A percentile compares a stretch with the other conserved stretches of the same genome.
Evolutionary conservation across 345 rosid species (phyloP).

Genomic region (Jatropha curcas): DNA sequence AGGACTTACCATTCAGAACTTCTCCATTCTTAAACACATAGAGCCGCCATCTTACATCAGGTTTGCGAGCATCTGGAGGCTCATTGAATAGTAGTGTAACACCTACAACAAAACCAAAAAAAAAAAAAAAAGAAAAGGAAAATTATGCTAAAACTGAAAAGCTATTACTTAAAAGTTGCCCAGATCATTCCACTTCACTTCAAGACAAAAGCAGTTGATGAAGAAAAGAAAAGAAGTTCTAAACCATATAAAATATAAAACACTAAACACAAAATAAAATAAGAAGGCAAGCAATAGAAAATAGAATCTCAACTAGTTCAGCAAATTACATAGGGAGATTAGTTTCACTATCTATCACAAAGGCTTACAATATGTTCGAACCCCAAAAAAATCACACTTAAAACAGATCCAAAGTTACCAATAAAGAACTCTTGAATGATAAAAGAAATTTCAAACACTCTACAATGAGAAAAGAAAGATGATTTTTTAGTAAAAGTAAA

Average conservation of each 20-base stretch:
- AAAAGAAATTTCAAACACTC: not conserved
- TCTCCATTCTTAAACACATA: conserved; percentile 91
- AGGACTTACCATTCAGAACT: conserved; percentile 66
- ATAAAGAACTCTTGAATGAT: not conserved
- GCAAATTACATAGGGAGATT: not conserved
- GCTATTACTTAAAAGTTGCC: not conserved
- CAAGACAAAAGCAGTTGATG: not conserved
- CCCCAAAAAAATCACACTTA: not conserved
- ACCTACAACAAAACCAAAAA: conserved; percentile 40
- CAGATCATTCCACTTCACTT: not conserved
- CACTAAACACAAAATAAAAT: conserved; percentile 1
- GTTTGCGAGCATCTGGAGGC: conserved; percentile 93
- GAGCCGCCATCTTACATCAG: conserved; percentile 82
- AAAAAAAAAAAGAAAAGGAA: not conserved
- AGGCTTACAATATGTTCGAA: not conserved
- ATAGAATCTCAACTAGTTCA: not conserved
- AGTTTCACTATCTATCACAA: conserved; percentile 5
- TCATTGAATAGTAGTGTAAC: conserved; percentile 81
- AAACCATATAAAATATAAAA: not conserved
- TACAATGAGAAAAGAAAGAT: not conserved
- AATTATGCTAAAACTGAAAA: not conserved
- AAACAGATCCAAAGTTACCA: not conserved
- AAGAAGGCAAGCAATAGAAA: not conserved
- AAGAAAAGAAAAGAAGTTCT: not conserved
- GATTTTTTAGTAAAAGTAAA: not conserved